Evolutionary conservation across 1,284 basidiomycete genomes (phyloP), one percentile per base, ranked within the genome.

Genomic region (Wolfiporia cocos): DNA sequence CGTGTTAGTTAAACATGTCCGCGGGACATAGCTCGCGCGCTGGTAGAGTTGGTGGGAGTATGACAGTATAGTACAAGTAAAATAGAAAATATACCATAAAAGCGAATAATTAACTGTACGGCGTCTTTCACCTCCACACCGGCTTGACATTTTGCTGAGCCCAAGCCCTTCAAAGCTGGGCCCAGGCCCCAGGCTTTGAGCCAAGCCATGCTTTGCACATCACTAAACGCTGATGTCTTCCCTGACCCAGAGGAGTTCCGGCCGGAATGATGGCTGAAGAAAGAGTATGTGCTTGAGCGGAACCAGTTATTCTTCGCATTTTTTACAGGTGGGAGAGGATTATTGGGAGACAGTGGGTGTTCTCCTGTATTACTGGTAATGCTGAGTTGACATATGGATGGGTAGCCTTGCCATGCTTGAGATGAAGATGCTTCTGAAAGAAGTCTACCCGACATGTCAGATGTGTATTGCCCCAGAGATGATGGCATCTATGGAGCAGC

Each of bases 261-360:
- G 18, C 95, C 94, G 4, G 92, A 96, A 61, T 83, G 94, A 49
- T 98, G 92, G 92, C 70, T 97, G 39, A 84, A 90, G 50, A 73
- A 83, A 37, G 68, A 79, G 18, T 79, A 80, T 53, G 66, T 73
- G n/a, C 38, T 36, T 21, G 50, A 49, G 45, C 42, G 54, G n/a
- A 50, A 54, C 31, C 53, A 50, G 42, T 41, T 55, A 23, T 55
- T 57, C 49, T 55, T 57, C 40, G 50, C 53, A 21, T 57, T 57
- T 42, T 44, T 42, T 3, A 39, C 55, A 10, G 55, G 55, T 1
- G 55, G 53, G 15, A 26, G 55, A 12, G 55, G 53, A 2, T 57
- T 33, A 55, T 57, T 10, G 55, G 55, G 19, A 57, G 51, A 33
- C 50, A 57, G 55, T 57, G 31, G 44, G 53, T 50, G 5, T 22